Base-by-base conservation (phyloP, 2,329 filamentous ascomycete genomes). In the Colletotrichum lentis region DNA sequence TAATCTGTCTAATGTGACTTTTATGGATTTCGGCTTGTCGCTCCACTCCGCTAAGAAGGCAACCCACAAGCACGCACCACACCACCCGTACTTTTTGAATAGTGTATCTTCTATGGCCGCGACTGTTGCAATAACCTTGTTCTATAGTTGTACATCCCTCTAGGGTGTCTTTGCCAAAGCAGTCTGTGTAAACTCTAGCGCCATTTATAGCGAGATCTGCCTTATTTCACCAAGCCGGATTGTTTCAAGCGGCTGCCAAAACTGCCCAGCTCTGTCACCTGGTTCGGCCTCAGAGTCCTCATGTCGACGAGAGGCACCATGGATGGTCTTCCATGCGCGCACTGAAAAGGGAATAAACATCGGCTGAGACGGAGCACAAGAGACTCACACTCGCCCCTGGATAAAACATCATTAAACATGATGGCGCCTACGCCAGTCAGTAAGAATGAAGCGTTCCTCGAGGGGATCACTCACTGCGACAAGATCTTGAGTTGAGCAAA, bases 401-500 rank as follows among this genome's bases (percentile, higher is more conserved):
- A 83, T 8, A 96, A 78, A 6, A 80, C 74, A 73, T 96, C 93
- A 72, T 95, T 95, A 78, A 96, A 96, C 91, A 94, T 95, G 75
- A 96, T 89, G 2, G 93, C 91, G 43, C 81, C 83, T 85, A 18
- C 0, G 1, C 1, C 14, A 31, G 16, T 52, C 11, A 62, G 64
- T 75, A 50, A 73, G 71, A 5, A 55, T 18, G 12, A 27, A 0
- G 16, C 2, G n/a, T 20, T 16, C 3, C 46, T 5, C 10, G 12
- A 47, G 27, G 0, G 4, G 2, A n/a, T 12, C 37, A 73, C 80
- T 70, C 75, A 85, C 91, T 92, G 61, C 91, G 84, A 74, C 92
- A 96, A 1, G 92, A 88, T 63, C 91, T 85, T 0, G 91, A 94
- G 74, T 93, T 90, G 5, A 95, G 79, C 74, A 95, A 79, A 37